Percentiles rank a stretch among this genome's conserved stretches.
These are phyloP conservation scores for Populus simonii DNA, from an alignment of 345 rosid species.

Conservation along the genomic window DNA sequence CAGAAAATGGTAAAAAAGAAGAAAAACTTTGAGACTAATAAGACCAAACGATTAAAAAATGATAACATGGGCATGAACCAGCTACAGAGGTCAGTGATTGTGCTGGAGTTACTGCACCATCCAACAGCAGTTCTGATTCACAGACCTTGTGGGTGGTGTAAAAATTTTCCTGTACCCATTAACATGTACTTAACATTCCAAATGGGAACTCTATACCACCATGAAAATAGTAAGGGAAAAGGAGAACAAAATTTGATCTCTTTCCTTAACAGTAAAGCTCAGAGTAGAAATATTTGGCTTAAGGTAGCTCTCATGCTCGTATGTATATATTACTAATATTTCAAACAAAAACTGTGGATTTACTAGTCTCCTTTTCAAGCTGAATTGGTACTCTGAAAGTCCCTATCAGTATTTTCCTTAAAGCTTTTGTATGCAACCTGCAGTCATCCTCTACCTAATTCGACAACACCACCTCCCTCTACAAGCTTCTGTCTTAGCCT, in stretches of 20 bases:
- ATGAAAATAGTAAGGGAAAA: neutral
- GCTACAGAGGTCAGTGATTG: too few relatives aligned
- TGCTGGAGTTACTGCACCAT: too few relatives aligned
- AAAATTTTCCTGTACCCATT: neutral
- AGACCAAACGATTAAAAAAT: too few relatives aligned
- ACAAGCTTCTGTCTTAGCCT: constrained; percentile 4
- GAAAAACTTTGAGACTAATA: too few relatives aligned
- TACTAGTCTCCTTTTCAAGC: constrained; percentile 7
- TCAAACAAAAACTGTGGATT: neutral
- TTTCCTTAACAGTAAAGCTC: constrained; percentile 17
- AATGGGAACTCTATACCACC: neutral
- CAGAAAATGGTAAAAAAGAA: too few relatives aligned
- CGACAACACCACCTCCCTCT: constrained; percentile 3
- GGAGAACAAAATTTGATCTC: neutral
- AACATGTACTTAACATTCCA: neutral
- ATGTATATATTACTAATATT: neutral
- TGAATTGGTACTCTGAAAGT: constrained; percentile 3
- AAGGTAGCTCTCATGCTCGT: neutral
- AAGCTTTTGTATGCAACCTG: constrained; percentile 9
- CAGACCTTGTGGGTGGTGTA: neutral
- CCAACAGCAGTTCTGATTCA: neutral
- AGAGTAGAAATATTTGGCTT: neutral
- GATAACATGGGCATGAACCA: too few relatives aligned
- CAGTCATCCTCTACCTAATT: constrained; percentile 4
- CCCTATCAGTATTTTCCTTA: constrained; percentile 15